Evolutionary conservation across 345 rosid species (phyloP).

Genomic region (Punica granatum): DNA sequence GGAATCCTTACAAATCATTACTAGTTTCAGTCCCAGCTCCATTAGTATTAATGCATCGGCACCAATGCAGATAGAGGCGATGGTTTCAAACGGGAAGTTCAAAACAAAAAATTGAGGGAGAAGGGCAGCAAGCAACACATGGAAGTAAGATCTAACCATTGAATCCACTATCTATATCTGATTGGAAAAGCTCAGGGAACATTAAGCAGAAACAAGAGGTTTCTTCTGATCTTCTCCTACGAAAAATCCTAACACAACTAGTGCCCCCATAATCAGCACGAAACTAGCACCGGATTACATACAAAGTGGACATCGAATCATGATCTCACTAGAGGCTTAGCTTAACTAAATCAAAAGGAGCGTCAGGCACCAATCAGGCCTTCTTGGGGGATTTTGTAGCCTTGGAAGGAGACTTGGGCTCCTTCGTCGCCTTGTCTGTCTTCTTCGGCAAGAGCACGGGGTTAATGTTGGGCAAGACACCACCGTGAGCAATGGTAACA

Average conservation of each 20-base stretch:
- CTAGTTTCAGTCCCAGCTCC: too few species aligned
- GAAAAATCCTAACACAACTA: too few species aligned
- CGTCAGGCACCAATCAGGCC: conserved; percentile 5
- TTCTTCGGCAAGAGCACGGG: conserved; percentile 63
- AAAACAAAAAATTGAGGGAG: too few species aligned
- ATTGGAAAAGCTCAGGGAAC: not conserved
- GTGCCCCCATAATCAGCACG: too few species aligned
- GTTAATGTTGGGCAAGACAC: conserved; percentile 64
- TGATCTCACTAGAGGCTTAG: not conserved
- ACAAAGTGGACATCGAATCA: not conserved
- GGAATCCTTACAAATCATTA: too few species aligned
- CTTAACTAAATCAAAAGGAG: not conserved
- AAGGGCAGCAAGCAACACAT: too few species aligned
- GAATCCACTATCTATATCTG: not conserved
- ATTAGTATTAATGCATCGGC: too few species aligned
- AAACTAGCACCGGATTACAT: not conserved
- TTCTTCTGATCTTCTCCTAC: too few species aligned
- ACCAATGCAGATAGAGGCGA: too few species aligned
- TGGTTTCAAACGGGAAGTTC: too few species aligned
- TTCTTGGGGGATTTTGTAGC: conserved; percentile 47
- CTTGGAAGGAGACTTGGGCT: conserved; percentile 51
- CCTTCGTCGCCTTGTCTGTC: conserved; percentile 33
- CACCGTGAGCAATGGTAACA: conserved; percentile 68
- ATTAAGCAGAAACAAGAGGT: not conserved
- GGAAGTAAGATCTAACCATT: not conserved